A percentile compares a stretch with the other conserved stretches of the same genome.
phyloP scores from a whole-genome alignment of 805 yeast genomes.

The Wickerhamomyces bovis region DNA sequence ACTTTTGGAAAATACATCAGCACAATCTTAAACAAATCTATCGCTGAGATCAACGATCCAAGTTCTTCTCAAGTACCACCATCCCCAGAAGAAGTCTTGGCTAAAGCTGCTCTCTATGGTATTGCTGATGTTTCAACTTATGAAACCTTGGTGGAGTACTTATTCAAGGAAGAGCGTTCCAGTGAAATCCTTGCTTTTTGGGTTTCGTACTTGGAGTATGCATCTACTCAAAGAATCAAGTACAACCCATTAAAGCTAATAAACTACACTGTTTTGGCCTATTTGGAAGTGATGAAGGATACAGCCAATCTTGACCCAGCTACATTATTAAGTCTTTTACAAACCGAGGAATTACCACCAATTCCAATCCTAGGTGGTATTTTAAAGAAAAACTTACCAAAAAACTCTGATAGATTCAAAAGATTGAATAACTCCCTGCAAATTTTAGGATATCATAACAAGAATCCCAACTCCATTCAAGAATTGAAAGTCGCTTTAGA shows the following conservation, averaged over 20 bases:
- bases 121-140: slow-evolving; percentile 11
- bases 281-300: slow-evolving; percentile 9
- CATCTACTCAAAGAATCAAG: slow-evolving; percentile 1
- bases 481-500: slow-evolving; percentile 13
- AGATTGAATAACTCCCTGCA: slow-evolving; percentile 6
- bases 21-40: slow-evolving; percentile 11
- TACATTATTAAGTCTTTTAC: slow-evolving; percentile 11
- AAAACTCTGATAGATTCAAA: slow-evolving; percentile 4
- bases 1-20: background rate
- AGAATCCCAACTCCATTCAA: slow-evolving; percentile 19
- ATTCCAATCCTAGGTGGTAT: background rate
- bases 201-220: slow-evolving; percentile 20
- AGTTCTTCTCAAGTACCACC: slow-evolving; percentile 11
- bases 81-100: slow-evolving; percentile 18
- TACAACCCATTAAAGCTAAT: background rate
- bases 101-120: slow-evolving; percentile 13
- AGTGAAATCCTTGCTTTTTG: slow-evolving; percentile 16
- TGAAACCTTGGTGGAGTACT: slow-evolving; percentile 8
- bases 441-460: slow-evolving; percentile 6
- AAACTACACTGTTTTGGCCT: slow-evolving; percentile 11
- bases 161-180: slow-evolving; percentile 11
- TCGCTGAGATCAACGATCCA: slow-evolving; percentile 13
- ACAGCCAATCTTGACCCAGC: slow-evolving; percentile 6
- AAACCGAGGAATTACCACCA: slow-evolving; percentile 8
- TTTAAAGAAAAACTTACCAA: slow-evolving; percentile 3